Evolutionary conservation across 1,139 yeast species (phyloP).

Genomic region (Saccharomyces hybrid): DNA sequence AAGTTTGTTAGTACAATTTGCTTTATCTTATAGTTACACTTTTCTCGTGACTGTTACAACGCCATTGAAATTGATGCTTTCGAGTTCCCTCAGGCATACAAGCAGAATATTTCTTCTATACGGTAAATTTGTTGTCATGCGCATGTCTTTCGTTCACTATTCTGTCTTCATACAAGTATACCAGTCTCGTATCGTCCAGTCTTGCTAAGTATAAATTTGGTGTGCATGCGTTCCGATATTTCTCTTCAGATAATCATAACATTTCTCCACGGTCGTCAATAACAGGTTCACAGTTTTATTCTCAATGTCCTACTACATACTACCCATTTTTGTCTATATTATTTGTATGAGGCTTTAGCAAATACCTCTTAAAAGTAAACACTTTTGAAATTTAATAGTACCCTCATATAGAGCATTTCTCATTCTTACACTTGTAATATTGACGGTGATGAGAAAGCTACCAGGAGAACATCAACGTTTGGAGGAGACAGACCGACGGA

Average conservation of each 20-base stretch:
- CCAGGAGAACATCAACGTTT: neutral
- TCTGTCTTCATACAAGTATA: neutral
- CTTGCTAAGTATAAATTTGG: neutral
- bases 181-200: neutral
- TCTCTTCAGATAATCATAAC: neutral
- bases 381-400: neutral
- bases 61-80: neutral
- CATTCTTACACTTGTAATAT: neutral
- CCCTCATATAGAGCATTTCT: neutral
- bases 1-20: neutral
- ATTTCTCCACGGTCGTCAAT: neutral
- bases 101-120: neutral
- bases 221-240: neutral
- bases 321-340: conserved; percentile 50
- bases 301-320: conserved; percentile 39
- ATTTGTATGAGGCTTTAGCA: neutral
- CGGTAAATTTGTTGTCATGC: neutral
- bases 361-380: neutral
- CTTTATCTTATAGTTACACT: neutral
- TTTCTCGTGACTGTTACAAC: neutral
- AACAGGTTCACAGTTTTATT: neutral
- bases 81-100: neutral
- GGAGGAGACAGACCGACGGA: neutral
- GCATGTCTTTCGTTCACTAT: neutral
- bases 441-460: neutral